A percentile compares a stretch with the other conserved stretches of the same genome.
phyloP scores from a whole-genome alignment of 257 asterid genomes.

The Solanum piurae region DNA sequence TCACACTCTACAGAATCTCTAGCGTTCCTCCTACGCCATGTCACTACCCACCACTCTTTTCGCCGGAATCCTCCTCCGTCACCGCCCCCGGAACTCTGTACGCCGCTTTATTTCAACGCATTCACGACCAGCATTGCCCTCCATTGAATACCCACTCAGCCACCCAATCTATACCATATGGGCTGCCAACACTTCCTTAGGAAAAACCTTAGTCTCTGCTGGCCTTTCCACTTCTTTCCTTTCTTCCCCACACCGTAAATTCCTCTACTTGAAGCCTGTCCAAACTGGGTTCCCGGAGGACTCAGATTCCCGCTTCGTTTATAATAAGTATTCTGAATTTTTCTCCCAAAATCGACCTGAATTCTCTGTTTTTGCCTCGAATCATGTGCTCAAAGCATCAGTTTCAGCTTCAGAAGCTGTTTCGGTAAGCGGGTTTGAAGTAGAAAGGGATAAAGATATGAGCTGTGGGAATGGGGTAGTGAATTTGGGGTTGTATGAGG shows the following conservation, averaged over 20 bases:
- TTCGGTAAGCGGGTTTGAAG: background rate
- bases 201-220: conserved; percentile 95
- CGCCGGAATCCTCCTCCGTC: conserved; percentile 3
- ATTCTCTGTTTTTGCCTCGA: conserved; percentile 57
- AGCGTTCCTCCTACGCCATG: conserved; percentile 9
- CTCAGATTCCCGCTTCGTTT: conserved; percentile 83
- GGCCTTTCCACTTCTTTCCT: conserved; percentile 89
- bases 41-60: conserved; percentile 10
- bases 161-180: conserved; percentile 89
- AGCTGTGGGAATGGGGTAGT: conserved; percentile 21
- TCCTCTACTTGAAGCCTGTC: conserved; percentile 71
- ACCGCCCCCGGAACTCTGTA: conserved; percentile 3
- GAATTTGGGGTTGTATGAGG: conserved; percentile 54
- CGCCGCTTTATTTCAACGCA: conserved; percentile 22
- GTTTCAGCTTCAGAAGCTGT: conserved; percentile 35
- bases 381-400: conserved; percentile 51
- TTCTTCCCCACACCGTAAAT: conserved; percentile 32
- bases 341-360: conserved; percentile 31
- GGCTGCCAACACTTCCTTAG: conserved; percentile 92
- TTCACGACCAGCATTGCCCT: background rate
- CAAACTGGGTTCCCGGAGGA: conserved; percentile 91
- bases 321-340: conserved; percentile 40
- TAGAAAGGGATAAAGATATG: conserved; percentile 2
- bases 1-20: background rate
- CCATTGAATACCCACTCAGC: conserved; percentile 52